A percentile compares a stretch with the other conserved stretches of the same genome.
These are phyloP conservation scores for Bacterosira constricta DNA, from an alignment of 108 stramenopile species.

Conservation along the genomic window DNA sequence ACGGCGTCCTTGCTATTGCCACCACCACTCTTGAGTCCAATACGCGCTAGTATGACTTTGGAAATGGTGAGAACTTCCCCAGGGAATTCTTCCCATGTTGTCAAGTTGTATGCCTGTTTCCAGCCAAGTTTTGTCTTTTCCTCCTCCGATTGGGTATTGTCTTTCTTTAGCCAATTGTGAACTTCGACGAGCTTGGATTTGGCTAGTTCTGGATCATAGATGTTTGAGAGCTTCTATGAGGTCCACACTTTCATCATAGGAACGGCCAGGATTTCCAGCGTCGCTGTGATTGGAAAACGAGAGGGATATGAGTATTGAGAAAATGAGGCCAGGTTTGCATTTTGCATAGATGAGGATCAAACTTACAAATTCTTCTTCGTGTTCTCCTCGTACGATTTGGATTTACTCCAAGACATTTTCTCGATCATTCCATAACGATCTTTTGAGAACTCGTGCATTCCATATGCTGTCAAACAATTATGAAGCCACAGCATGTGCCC, in stretches of 20 bases:
- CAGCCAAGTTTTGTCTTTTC: constrained; percentile 41
- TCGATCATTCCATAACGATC: constrained; percentile 49
- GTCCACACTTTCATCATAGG: constrained; percentile 47
- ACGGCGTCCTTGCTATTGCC: constrained; percentile 21
- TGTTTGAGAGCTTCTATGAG: constrained; percentile 47
- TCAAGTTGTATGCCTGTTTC: constrained; percentile 50
- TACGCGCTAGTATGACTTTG: constrained; percentile 30
- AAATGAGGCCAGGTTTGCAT: neutral
- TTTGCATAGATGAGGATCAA: neutral
- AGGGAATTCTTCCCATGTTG: constrained; percentile 49
- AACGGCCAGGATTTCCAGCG: constrained; percentile 50
- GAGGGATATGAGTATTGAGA: neutral
- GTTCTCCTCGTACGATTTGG: constrained; percentile 54
- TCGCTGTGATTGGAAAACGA: constrained; percentile 3
- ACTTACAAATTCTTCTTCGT: constrained; percentile 42
- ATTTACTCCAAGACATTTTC: constrained; percentile 38
- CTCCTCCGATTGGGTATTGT: constrained; percentile 26
- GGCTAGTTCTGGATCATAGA: constrained; percentile 49
- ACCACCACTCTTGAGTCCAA: constrained; percentile 29
- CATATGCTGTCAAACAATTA: constrained; percentile 53
- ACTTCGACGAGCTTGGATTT: constrained; percentile 35
- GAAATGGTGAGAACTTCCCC: constrained; percentile 34
- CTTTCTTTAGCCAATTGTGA: constrained; percentile 56
- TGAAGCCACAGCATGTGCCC: constrained; percentile 66
- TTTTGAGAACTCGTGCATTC: constrained; percentile 58